These are phyloP conservation scores for Yamadazyma philogaea DNA, from an alignment of 805 yeast genomes.

Conservation along the genomic window DNA sequence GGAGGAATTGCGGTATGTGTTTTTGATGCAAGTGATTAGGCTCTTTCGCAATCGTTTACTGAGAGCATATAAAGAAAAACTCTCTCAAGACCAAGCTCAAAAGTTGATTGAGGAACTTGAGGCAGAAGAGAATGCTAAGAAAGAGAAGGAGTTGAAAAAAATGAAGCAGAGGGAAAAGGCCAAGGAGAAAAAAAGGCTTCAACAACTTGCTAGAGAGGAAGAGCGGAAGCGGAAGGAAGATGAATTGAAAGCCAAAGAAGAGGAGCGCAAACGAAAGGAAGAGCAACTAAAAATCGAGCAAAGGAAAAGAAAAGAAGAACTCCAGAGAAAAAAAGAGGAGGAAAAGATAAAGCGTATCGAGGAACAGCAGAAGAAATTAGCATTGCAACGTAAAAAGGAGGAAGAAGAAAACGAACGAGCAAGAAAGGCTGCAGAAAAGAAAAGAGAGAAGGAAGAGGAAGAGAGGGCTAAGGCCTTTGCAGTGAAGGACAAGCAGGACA, in stretches of 20 bases:
- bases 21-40: constrained; percentile 76
- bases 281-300: constrained; percentile 38
- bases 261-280: constrained; percentile 27
- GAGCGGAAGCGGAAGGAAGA: constrained; percentile 55
- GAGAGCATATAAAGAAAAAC: constrained; percentile 73
- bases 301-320: constrained; percentile 37
- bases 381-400: constrained; percentile 28
- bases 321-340: constrained; percentile 41
- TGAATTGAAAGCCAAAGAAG: constrained; percentile 41
- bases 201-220: constrained; percentile 62
- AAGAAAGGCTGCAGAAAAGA: constrained; percentile 20
- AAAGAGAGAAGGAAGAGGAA: constrained; percentile 23
- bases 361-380: constrained; percentile 30
- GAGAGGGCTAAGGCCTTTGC: constrained; percentile 16
- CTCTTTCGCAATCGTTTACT: constrained; percentile 71
- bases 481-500: constrained; percentile 5
- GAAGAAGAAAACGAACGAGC: constrained; percentile 27
- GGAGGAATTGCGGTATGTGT: constrained; percentile 75
- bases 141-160: constrained; percentile 64
- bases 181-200: constrained; percentile 63
- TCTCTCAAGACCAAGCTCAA: constrained; percentile 70
- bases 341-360: constrained; percentile 46
- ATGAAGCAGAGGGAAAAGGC: constrained; percentile 64
- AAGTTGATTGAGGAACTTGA: constrained; percentile 66
- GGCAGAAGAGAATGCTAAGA: constrained; percentile 62